These are phyloP conservation scores for Wakefieldia striispora DNA, from an alignment of 768 basidiomycete genomes.

Conservation along the genomic window DNA sequence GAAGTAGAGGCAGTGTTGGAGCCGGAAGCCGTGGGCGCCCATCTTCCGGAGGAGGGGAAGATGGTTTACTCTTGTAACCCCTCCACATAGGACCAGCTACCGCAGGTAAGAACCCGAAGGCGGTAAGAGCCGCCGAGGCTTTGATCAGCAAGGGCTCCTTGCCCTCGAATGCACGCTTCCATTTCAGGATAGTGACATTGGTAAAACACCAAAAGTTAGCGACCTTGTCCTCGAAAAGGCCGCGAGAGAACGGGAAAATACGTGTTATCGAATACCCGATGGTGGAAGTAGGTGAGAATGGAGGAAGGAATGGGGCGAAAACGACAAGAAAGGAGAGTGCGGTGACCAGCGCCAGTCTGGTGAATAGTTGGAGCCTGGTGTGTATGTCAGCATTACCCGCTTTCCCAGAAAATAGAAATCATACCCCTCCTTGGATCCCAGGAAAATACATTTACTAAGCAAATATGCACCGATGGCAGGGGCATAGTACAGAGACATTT, in stretches of 20 bases:
- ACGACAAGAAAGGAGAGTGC: slow-evolving; percentile 60
- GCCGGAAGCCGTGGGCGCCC: slow-evolving; percentile 30
- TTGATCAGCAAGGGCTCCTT: slow-evolving; percentile 57
- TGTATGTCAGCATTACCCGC: slow-evolving; percentile 1
- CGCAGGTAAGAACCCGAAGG: slow-evolving; percentile 65
- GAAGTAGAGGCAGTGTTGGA: slow-evolving; percentile 66
- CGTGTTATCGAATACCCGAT: slow-evolving; percentile 69
- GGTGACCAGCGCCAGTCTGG: slow-evolving; percentile 65
- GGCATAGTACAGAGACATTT: slow-evolving; percentile 94
- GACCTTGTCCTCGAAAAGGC: slow-evolving; percentile 93
- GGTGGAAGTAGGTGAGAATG: slow-evolving; percentile 48
- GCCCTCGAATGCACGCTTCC: slow-evolving; percentile 45
- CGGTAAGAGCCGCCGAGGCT: slow-evolving; percentile 65
- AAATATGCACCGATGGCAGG: slow-evolving; percentile 91
- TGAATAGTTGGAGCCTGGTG: slow-evolving; percentile 50
- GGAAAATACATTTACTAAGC: slow-evolving; percentile 82
- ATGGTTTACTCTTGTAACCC: slow-evolving; percentile 32
- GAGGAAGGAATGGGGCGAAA: slow-evolving; percentile 79
- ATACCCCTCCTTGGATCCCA: slow-evolving; percentile 72
- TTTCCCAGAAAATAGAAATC: slow-evolving; percentile 16
- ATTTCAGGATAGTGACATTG: slow-evolving; percentile 80
- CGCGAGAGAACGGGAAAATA: slow-evolving; percentile 90
- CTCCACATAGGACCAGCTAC: slow-evolving; percentile 46
- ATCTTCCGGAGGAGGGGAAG: neutral
- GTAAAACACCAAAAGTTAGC: slow-evolving; percentile 98